Evolutionary conservation across 2,329 filamentous ascomycete species (phyloP), one percentile per base, ranked within the genome.

Genomic region (Neonectria ditissima): DNA sequence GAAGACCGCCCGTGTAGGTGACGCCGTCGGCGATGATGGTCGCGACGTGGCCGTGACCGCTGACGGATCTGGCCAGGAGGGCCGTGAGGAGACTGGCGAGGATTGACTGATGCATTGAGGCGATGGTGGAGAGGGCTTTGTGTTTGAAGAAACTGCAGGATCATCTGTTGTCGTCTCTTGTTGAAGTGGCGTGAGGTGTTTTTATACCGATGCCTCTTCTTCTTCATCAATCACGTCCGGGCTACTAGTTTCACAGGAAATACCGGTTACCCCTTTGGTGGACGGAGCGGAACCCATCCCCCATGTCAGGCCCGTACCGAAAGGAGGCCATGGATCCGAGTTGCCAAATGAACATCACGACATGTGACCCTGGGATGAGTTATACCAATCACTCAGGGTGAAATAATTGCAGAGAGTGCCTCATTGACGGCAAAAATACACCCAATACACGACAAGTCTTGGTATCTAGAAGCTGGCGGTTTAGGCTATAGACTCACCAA

Each of bases 1-100:
- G 73, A 39, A 76, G 52, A 39, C 73, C 75, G 48, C 77, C 76
- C 8, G 69, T 65, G 71, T 78, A 81, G 41, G 73, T 71, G 43
- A 69, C 65, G 55, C 73, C 68, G 18, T 68, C 65, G n/a, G 73
- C 69, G 14, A 74, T 53, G 51, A 75, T 58, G n/a, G 50, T 70
- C 2, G 57, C 37, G 41, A 75, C 67, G 63, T 77, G 74, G 43
- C 75, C 75, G 68, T 77, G 75, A 39, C 69, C 75, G 30, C 68
- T 67, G 59, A 69, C 75, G 16, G 73, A 68, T 18, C 64, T 62
- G 37, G 73, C 74, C 44, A 76, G 59, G 55, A 74, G 45, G 50
- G 68, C 64, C 9, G 68, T 55, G 18, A 69, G 37, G 11, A 74
- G 55, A 54, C 65, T 59, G 34, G 66, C 62, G 44, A 55, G 28